Conservation (phyloP, 805 yeast species). For the Scheffersomyces lignosus region DNA sequence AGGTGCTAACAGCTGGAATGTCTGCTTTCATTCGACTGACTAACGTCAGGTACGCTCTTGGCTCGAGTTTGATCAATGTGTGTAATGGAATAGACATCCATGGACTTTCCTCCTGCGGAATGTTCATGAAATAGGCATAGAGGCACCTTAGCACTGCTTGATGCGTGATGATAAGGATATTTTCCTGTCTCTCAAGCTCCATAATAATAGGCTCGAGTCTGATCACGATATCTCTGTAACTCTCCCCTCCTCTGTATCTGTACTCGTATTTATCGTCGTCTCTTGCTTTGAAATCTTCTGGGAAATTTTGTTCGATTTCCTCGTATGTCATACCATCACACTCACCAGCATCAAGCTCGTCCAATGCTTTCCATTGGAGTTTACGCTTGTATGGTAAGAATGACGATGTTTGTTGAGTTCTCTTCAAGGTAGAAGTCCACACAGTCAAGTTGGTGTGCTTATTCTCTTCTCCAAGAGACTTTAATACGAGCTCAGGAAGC, state of each 20-base stretch:
- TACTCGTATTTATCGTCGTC: slow-evolving; percentile 96
- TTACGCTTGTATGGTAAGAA: slow-evolving; percentile 72
- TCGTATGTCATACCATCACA: slow-evolving; percentile 96
- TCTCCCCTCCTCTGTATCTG: slow-evolving; percentile 96
- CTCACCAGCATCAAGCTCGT: slow-evolving; percentile 95
- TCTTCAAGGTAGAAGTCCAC: slow-evolving; percentile 89
- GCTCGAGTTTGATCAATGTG: slow-evolving; percentile 89
- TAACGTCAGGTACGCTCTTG: slow-evolving; percentile 87
- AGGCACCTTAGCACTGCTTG: slow-evolving; percentile 96
- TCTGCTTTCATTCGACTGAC: slow-evolving; percentile 92
- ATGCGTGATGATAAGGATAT: slow-evolving; percentile 92
- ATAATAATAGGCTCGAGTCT: slow-evolving; percentile 95
- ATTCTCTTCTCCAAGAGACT: slow-evolving; percentile 61
- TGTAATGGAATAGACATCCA: slow-evolving; percentile 99
- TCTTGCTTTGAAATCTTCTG: slow-evolving; percentile 93
- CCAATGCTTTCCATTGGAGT: slow-evolving; percentile 93
- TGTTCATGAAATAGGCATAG: slow-evolving; percentile 97
- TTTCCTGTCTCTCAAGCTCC: slow-evolving; percentile 97
- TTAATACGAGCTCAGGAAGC: slow-evolving; percentile 72
- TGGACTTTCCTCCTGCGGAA: slow-evolving; percentile 95
- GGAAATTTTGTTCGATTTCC: slow-evolving; percentile 79
- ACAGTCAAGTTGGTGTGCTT: slow-evolving; percentile 63
- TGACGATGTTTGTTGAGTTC: slow-evolving; percentile 93
- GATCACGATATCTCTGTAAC: slow-evolving; percentile 92
- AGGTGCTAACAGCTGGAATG: slow-evolving; percentile 96